Conservation (phyloP, 768 basidiomycete genomes). For the Trametes gibbosa region DNA sequence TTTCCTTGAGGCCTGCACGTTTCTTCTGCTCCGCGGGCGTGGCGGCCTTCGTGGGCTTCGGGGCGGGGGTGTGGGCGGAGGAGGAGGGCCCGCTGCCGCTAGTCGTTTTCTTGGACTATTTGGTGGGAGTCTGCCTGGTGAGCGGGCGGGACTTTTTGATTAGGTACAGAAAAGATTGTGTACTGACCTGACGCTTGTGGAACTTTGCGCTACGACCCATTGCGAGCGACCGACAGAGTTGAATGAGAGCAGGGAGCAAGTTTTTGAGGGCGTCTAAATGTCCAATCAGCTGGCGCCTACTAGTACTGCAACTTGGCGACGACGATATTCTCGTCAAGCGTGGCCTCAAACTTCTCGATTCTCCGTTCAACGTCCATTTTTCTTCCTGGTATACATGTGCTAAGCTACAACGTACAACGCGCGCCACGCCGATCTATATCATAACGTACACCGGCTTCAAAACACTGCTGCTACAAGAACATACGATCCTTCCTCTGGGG, state of each 20-base stretch:
- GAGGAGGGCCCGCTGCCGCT: conserved; percentile 5
- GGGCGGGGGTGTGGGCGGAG: conserved; percentile 3
- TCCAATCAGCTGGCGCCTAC: background rate
- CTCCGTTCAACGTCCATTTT: too few relatives aligned
- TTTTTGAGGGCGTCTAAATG: background rate
- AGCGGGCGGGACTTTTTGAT: background rate
- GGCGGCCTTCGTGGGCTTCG: conserved; percentile 6
- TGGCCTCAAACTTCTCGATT: too few relatives aligned
- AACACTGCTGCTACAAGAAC: background rate
- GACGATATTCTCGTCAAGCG: too few relatives aligned
- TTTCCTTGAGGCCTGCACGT: conserved; percentile 47
- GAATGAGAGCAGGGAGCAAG: background rate
- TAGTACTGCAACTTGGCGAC: too few relatives aligned
- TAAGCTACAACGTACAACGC: too few relatives aligned
- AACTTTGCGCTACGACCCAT: conserved; percentile 71
- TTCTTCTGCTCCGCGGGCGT: conserved; percentile 39
- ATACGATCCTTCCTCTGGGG: too few relatives aligned
- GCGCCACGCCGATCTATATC: too few relatives aligned
- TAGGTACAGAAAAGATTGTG: background rate
- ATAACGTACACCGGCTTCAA: too few relatives aligned
- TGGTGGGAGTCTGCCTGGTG: background rate
- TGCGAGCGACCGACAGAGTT: background rate
- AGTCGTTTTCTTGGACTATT: conserved; percentile 27
- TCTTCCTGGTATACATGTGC: too few relatives aligned
- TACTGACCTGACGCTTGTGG: conserved; percentile 56